Base-by-base conservation (phyloP, 139 green algal genomes). In the Marvania coccoides region DNA sequence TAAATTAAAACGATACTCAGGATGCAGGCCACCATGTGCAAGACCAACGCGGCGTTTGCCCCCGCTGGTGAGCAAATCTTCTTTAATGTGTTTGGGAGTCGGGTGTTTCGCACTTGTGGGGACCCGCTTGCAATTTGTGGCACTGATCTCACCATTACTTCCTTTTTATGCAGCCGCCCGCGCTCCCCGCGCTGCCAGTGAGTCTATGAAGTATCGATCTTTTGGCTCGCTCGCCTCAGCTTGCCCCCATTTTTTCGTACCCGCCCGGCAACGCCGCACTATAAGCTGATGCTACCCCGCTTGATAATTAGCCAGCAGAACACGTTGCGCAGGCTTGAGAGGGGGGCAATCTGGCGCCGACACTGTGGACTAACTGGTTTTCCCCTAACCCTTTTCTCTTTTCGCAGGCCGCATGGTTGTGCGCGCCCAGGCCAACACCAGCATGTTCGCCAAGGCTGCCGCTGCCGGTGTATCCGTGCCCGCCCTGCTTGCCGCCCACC, bases 401-500 rank as follows among this genome's bases (percentile, higher is more conserved):
- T 33, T 30, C 59, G 10, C 46, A 45, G 24, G 37, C 33, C 59
- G 48, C 54, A 34, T 54, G 9, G 58, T 78, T 40, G 71, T 78
- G 35, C 65, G 65, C 45, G 71, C 71, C 30, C 71, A 78, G 71
- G 47, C 64, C 47, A 67, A 77, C 15, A 19, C 58, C 39, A 56
- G 46, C 47, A 6, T 70, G 23, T 63, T 51, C 46, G 29, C 28
- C 34, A 80, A 80, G 71, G 71, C 65, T 28, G 71, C 64, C 14
- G 73, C 70, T 47, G 74, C 71, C 35, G 63, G 47, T 30, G 70
- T 74, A 29, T 62, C 65, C 48, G 19, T 79, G 59, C 72, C 74
- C 54, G 64, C 71, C 58, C 62, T 80, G 8, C 47, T 81, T 29
- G 72, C 72, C 19, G 72, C 74, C 6, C 53, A 67, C 71, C 74